Conservation (phyloP, 495 filamentous ascomycete species). For the Daldinia concentrica region DNA sequence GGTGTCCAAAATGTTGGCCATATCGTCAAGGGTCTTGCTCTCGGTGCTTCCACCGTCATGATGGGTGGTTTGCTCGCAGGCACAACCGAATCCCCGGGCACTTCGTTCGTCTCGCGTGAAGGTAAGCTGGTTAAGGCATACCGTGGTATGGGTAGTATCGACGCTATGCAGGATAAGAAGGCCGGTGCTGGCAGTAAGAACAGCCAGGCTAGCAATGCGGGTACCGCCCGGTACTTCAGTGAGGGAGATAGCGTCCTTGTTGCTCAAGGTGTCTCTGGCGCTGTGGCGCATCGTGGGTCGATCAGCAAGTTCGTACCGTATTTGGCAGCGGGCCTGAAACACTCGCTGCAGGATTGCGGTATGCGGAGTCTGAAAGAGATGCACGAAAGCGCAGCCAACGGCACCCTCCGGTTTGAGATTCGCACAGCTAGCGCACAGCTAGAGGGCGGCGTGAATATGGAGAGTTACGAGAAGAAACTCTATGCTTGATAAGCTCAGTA, state of each 20-base stretch:
- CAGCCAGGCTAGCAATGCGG: slow-evolving; percentile 89
- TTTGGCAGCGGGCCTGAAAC: slow-evolving; percentile 92
- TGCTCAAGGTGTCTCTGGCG: slow-evolving; percentile 91
- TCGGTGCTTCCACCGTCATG: slow-evolving; percentile 97
- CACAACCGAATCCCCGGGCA: slow-evolving; percentile 96
- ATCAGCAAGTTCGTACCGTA: slow-evolving; percentile 96
- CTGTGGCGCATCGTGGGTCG: slow-evolving; percentile 71
- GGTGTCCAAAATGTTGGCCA: slow-evolving; percentile 98
- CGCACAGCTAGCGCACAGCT: slow-evolving; percentile 92
- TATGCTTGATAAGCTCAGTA: slow-evolving; percentile 71
- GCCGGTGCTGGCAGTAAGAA: slow-evolving; percentile 72
- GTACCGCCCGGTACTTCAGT: slow-evolving; percentile 97
- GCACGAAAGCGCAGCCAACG: slow-evolving; percentile 77
- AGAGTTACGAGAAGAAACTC: slow-evolving; percentile 99
- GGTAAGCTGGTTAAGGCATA: slow-evolving; percentile 99
- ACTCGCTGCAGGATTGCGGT: slow-evolving; percentile 96
- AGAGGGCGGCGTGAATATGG: slow-evolving; percentile 96
- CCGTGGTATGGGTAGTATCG: slow-evolving; percentile 97
- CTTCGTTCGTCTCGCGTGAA: slow-evolving; percentile 93
- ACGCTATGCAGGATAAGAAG: slow-evolving; percentile 99
- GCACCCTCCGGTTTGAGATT: slow-evolving; percentile 90
- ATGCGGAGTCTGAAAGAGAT: slow-evolving; percentile 78
- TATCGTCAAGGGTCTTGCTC: slow-evolving; percentile 96
- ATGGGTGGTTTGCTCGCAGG: slow-evolving; percentile 98
- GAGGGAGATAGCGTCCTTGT: slow-evolving; percentile 94